Evolutionary conservation across 2,329 filamentous ascomycete genomes (phyloP), one percentile per base, ranked within the genome.

Genomic region (Atkinsonella texensis): DNA sequence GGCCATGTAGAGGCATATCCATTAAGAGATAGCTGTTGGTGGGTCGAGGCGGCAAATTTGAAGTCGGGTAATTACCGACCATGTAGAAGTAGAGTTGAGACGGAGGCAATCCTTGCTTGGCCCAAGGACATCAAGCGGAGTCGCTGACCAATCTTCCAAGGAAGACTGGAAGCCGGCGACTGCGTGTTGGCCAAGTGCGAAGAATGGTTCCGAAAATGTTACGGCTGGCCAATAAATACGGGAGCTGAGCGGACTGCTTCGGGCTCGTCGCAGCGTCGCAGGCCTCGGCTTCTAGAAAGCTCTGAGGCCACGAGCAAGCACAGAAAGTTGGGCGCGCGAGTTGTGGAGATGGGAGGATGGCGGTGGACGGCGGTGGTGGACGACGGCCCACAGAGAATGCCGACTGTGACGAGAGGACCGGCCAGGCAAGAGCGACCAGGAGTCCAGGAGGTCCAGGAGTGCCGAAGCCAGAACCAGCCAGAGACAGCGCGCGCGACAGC

Each of bases 391-490:
- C 13, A 35, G 46, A 38, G 33, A 47, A 35, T 47, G 46, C 46
- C 46, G 46, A 47, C 4, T 47, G 31, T 47, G 44, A 51, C 44
- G 41, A 43, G n/a, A 48, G 48, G 32, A 47, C 41, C 15, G 31
- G 50, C 23, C 15, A 42, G 48, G 38, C 23, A 47, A 12, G 31
- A 20, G 40, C 35, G 35, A 41, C 35, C 39, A 28, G 23, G 28
- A 8, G 13, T 28, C n/a, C n/a, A n/a, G n/a, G n/a, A n/a, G n/a
- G n/a, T n/a, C 35, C 39, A 28, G 23, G 28, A 8, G 13, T 28
- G 33, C 12, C 20, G 20, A 23, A 23, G 20, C 20, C 32, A 10
- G 18, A 4, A 13, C 28, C 33, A 8, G 18, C 33, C 28, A 28
- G 28, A 28, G 28, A 28, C 28, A 28, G 7, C 20, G 28, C 23